Percentiles rank a stretch among this genome's conserved stretches.
Conservation (phyloP, 352 stramenopile species). For the Pythium chondricola region DNA sequence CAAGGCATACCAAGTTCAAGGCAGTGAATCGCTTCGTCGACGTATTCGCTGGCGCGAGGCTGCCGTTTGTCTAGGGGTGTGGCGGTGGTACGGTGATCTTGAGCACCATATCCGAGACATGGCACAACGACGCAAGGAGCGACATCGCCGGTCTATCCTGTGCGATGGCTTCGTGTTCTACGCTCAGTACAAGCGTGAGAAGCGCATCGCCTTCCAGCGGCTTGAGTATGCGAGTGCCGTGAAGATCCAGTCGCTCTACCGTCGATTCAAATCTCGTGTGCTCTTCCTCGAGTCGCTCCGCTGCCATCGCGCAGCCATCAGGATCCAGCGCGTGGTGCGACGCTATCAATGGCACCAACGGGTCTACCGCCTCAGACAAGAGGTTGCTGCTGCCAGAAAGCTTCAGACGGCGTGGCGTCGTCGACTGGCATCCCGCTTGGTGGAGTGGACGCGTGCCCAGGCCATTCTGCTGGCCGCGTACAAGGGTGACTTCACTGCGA, state of each 20-base stretch:
- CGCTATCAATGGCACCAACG: constrained; percentile 33
- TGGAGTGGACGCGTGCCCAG: constrained; percentile 31
- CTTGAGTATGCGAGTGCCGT: constrained; percentile 33
- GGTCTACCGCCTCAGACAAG: constrained; percentile 29
- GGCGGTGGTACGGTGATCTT: constrained; percentile 18
- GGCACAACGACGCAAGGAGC: constrained; percentile 7
- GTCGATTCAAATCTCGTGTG: constrained; percentile 42
- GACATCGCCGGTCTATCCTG: constrained; percentile 1
- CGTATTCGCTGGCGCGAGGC: constrained; percentile 26
- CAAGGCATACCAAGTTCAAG: constrained; percentile 25
- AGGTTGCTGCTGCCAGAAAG: constrained; percentile 30
- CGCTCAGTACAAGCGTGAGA: constrained; percentile 24
- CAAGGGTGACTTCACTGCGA: constrained; percentile 69
- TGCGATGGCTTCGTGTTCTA: constrained; percentile 22
- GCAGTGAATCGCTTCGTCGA: constrained; percentile 21
- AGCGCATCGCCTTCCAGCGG: constrained; percentile 26
- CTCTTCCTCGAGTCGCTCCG: constrained; percentile 32
- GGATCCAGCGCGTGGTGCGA: constrained; percentile 55
- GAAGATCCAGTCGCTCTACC: constrained; percentile 67
- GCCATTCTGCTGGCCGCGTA: constrained; percentile 61
- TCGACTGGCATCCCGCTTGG: constrained; percentile 32
- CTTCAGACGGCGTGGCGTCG: constrained; percentile 61
- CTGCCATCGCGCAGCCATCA: constrained; percentile 35
- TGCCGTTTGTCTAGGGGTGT: constrained; percentile 23
- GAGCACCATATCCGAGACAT: constrained; percentile 32